These are phyloP conservation scores for Byssoonygena ceratinophila DNA, from an alignment of 2,329 filamentous ascomycete species.

Conservation along the genomic window DNA sequence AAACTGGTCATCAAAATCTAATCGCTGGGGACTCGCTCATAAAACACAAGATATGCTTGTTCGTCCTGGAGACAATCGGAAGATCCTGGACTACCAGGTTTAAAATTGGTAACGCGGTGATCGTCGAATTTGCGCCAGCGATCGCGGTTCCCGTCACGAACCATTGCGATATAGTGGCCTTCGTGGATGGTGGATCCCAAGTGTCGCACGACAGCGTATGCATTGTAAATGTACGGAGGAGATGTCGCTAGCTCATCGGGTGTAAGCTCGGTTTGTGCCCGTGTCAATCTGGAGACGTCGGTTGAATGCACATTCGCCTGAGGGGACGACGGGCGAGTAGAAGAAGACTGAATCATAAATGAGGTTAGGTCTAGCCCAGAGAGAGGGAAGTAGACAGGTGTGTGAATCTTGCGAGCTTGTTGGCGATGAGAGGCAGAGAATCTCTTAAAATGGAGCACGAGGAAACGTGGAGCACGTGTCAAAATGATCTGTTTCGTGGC, in stretches of 20 bases:
- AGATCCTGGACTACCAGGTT: slow-evolving; percentile 41
- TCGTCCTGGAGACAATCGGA: slow-evolving; percentile 50
- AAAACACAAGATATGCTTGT: slow-evolving; percentile 57
- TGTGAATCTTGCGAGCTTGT: slow-evolving; percentile 56
- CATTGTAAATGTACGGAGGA: slow-evolving; percentile 63
- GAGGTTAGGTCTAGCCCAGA: slow-evolving; percentile 54
- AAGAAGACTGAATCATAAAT: slow-evolving; percentile 43
- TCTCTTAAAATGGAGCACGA: slow-evolving; percentile 68
- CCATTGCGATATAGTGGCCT: slow-evolving; percentile 71
- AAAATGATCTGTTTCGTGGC: slow-evolving; percentile 62
- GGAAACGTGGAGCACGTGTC: slow-evolving; percentile 65
- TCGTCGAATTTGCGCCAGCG: slow-evolving; percentile 56
- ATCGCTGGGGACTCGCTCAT: slow-evolving; percentile 41
- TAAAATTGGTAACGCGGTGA: slow-evolving; percentile 45
- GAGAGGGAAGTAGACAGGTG: slow-evolving; percentile 65
- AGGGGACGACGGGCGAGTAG: slow-evolving; percentile 25
- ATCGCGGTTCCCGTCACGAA: slow-evolving; percentile 49
- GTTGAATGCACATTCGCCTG: slow-evolving; percentile 26
- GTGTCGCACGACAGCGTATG: slow-evolving; percentile 76
- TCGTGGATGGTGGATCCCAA: slow-evolving; percentile 54
- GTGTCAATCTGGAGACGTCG: slow-evolving; percentile 37
- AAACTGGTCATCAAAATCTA: slow-evolving; percentile 19
- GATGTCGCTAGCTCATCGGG: slow-evolving; percentile 26
- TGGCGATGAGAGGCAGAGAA: slow-evolving; percentile 50
- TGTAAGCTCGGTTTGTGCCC: slow-evolving; percentile 14